Percentiles rank a stretch among this genome's conserved stretches.
Conservation (phyloP, 257 asterid genomes). For the Nicotiana tabacum region DNA sequence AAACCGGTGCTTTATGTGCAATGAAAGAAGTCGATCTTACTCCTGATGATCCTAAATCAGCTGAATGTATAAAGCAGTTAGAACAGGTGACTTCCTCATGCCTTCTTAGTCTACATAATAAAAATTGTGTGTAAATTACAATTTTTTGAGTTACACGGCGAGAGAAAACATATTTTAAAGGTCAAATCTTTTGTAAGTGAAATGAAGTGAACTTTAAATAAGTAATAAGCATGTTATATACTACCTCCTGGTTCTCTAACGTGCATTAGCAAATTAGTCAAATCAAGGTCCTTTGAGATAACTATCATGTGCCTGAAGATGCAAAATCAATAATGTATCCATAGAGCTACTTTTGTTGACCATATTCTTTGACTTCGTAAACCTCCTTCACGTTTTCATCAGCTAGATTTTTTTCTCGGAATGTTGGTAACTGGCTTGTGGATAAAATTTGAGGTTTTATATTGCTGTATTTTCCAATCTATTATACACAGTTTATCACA, state of each 20-base stretch:
- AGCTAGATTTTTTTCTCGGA: not conserved
- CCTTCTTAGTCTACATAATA: slow-evolving; percentile 11
- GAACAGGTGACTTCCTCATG: slow-evolving; percentile 57
- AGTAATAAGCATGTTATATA: not conserved
- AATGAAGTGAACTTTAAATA: not conserved
- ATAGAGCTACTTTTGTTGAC: not conserved
- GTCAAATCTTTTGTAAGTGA: not conserved
- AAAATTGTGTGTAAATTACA: not conserved
- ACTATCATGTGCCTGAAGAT: slow-evolving; percentile 4
- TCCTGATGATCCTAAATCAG: slow-evolving; percentile 64
- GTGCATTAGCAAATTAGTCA: not conserved
- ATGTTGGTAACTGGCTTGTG: not conserved
- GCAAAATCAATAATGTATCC: not conserved
- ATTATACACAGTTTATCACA: not conserved
- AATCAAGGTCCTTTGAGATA: not conserved
- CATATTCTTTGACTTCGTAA: not conserved
- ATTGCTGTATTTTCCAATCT: not conserved
- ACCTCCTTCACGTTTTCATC: not conserved
- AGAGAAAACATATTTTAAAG: not conserved
- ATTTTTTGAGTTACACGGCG: not conserved
- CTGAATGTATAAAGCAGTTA: slow-evolving; percentile 67
- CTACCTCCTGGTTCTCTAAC: not conserved
- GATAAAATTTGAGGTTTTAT: not conserved
- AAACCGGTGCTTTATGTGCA: slow-evolving; percentile 89
- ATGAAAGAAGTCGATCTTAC: slow-evolving; percentile 79